Conservation (phyloP, 176 grass and related monocot genomes). For the Carex littledalei region DNA sequence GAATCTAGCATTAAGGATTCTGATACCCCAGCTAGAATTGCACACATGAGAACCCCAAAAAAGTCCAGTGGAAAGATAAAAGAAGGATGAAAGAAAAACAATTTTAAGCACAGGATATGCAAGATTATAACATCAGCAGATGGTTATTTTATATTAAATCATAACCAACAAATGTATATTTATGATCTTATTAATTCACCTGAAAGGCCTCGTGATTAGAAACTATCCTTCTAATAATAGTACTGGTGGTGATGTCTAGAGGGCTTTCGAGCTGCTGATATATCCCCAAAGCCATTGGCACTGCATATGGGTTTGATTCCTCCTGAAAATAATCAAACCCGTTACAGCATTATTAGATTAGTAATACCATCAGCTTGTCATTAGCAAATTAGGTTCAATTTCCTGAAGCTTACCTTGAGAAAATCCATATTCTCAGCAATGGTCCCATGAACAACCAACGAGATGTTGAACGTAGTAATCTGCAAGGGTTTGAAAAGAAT, state of each 20-base stretch:
- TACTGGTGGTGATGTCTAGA: conserved; percentile 88
- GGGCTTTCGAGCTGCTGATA: conserved; percentile 63
- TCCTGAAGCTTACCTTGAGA: conserved; percentile 34
- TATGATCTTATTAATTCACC: conserved; percentile 32
- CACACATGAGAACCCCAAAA: not conserved
- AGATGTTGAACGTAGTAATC: conserved; percentile 85
- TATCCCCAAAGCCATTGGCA: conserved; percentile 72
- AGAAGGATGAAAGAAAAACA: not conserved
- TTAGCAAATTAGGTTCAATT: conserved; percentile 9
- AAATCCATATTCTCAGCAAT: conserved; percentile 86
- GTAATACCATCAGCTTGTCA: not conserved
- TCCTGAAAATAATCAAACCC: conserved; percentile 35
- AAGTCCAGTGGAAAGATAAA: not conserved
- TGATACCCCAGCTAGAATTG: not conserved
- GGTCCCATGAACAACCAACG: conserved; percentile 64
- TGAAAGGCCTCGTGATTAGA: conserved; percentile 93
- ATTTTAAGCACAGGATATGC: not conserved
- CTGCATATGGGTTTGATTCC: conserved; percentile 79
- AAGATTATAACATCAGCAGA: not conserved
- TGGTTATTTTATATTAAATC: not conserved
- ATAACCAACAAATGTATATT: not conserved
- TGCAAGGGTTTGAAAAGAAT: conserved; percentile 26
- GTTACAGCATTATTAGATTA: not conserved
- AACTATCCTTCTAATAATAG: conserved; percentile 97
- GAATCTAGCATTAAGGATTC: not conserved